Evolutionary conservation across 192 early-diverging fungal genomes (phyloP), one percentile per base, ranked within the genome.

Genomic region (Gigaspora rosea): DNA sequence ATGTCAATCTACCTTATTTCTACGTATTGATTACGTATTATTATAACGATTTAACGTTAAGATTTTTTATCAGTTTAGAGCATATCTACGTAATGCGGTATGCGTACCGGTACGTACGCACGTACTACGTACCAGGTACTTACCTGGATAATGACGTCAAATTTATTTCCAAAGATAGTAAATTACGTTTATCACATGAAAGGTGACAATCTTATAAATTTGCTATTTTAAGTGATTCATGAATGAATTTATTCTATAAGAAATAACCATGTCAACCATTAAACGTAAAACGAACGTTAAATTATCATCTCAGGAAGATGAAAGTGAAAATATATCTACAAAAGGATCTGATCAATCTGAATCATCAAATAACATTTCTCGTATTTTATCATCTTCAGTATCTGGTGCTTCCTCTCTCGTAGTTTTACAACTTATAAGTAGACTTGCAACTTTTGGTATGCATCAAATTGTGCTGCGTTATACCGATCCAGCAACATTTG

Each of bases 401-500:
- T 80, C 88, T 1, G 95, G 94, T 16, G 91, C 91, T 0, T 88
- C 86, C 69, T 93, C 92, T 79, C 80, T 96, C 16, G 85, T 95
- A 51, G 77, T 92, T 6, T 87, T 94, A 13, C 95, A 96, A 79
- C 77, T 94, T 11, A 83, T 92, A 62, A 91, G 93, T 1, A 83
- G 91, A 9, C 83, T 94, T 76, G 79, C 89, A 20, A 97, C 97
- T 0, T 97, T 99, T 80, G 73, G 85, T 27, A 84, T 95, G 27
- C 95, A 96, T 83, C 91, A 93, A 68, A 79, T 94, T 58, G 85
- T 95, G 0, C 79, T 94, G 32, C 90, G 92, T 18, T 89, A 88
- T 66, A 90, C 93, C 10, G 86, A 91, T 11, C 87, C 91, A 13
- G 80, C 88, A 33, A 91, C 92, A 11, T 88, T 97, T 57, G 96